These are phyloP conservation scores for Fistulinella cinereoalba DNA, from an alignment of 1,284 basidiomycete species.

Conservation along the genomic window DNA sequence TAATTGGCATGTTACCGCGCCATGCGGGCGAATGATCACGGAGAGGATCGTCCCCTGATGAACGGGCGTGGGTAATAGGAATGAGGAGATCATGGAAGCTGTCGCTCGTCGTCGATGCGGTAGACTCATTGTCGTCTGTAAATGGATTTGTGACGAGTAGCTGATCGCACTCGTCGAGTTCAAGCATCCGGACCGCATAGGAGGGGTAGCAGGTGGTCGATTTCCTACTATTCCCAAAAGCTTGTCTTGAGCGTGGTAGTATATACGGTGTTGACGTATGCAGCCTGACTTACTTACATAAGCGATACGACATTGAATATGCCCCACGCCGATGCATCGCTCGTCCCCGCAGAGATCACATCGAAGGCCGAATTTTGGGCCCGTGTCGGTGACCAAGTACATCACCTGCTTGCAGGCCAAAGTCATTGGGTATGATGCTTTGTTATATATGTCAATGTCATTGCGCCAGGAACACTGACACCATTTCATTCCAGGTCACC, in stretches of 20 bases:
- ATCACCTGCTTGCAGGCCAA: constrained; percentile 61
- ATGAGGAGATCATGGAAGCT: background rate
- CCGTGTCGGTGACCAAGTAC: constrained; percentile 66
- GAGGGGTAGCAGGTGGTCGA: constrained; percentile 2
- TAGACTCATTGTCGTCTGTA: background rate
- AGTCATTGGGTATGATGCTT: constrained; percentile 65
- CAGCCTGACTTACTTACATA: constrained; percentile 22
- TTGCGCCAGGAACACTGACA: background rate
- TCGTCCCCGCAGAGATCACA: constrained; percentile 63
- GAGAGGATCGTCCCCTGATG: constrained; percentile 20
- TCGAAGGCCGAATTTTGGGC: constrained; percentile 76
- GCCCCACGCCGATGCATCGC: constrained; percentile 82
- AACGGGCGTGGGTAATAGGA: background rate
- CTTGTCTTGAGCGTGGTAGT: too few species aligned
- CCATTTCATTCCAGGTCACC: constrained; percentile 56
- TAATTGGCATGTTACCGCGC: background rate
- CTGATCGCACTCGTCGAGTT: constrained; percentile 1
- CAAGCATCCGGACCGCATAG: constrained; percentile 9
- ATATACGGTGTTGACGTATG: too few species aligned
- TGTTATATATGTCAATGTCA: constrained; percentile 2
- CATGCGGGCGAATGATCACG: constrained; percentile 5
- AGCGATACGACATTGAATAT: constrained; percentile 39
- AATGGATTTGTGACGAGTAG: background rate
- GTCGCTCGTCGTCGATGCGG: background rate
- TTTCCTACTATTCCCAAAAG: background rate